phyloP scores from a whole-genome alignment of 2,329 filamentous ascomycete species.

The Aureobasidium sp. region DNA sequence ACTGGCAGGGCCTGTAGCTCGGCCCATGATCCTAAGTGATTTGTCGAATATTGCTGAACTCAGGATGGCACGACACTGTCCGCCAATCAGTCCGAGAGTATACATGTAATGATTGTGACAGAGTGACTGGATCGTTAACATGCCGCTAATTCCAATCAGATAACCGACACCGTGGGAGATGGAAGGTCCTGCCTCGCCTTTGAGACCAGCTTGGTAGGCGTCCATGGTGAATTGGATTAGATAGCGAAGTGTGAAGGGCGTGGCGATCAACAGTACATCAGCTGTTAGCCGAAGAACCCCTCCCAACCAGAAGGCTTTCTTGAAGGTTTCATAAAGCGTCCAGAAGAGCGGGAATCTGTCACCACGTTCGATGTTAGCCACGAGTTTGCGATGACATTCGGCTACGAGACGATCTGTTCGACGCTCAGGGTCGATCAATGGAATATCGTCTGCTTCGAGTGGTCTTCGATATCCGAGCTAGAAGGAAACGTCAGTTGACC shows the following conservation, averaged over 20 bases:
- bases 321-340: slow-evolving; percentile 82
- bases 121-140: slow-evolving; percentile 78
- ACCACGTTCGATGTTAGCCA: slow-evolving; percentile 57
- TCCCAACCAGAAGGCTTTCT: slow-evolving; percentile 75
- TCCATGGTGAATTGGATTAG: slow-evolving; percentile 81
- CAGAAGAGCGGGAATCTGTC: slow-evolving; percentile 47
- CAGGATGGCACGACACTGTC: slow-evolving; percentile 70
- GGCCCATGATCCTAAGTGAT: slow-evolving; percentile 9
- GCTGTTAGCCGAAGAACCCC: slow-evolving; percentile 68
- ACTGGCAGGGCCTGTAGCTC: slow-evolving; percentile 41
- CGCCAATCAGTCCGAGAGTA: slow-evolving; percentile 84
- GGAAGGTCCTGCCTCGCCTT: slow-evolving; percentile 51
- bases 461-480: slow-evolving; percentile 68
- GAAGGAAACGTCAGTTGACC: too few relatives aligned
- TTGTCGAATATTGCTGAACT: slow-evolving; percentile 90
- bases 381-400: slow-evolving; percentile 46
- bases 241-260: slow-evolving; percentile 78
- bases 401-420: slow-evolving; percentile 58
- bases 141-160: slow-evolving; percentile 72
- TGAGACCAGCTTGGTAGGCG: slow-evolving; percentile 61
- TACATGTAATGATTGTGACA: slow-evolving; percentile 89
- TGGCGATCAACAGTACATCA: slow-evolving; percentile 67
- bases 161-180: slow-evolving; percentile 74
- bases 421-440: slow-evolving; percentile 76
- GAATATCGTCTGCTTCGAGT: slow-evolving; percentile 78